Evolutionary conservation across 352 stramenopile genomes (phyloP).

Genomic region (Phytophthora pinifolia): DNA sequence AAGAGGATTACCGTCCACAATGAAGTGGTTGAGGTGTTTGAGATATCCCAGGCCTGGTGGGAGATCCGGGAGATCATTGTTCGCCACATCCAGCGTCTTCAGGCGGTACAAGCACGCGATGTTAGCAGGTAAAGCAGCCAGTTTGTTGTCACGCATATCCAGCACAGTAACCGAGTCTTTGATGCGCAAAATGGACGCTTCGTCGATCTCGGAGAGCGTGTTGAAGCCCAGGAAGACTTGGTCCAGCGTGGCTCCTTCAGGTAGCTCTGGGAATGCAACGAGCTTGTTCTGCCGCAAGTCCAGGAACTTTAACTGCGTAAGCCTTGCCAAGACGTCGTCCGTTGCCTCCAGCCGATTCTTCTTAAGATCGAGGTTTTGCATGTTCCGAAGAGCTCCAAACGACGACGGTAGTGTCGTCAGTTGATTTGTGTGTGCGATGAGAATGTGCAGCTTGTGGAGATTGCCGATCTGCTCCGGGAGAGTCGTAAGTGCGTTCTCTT

Average conservation of each 20-base stretch:
- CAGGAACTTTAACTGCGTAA: conserved; percentile 60
- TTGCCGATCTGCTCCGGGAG: conserved; percentile 57
- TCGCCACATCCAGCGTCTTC: conserved; percentile 81
- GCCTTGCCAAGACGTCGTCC: conserved; percentile 36
- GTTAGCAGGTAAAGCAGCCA: conserved; percentile 48
- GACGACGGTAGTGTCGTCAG: conserved; percentile 46
- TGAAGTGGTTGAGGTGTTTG: conserved; percentile 74
- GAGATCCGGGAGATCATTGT: conserved; percentile 81
- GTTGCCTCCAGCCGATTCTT: conserved; percentile 70
- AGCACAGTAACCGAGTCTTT: conserved; percentile 75
- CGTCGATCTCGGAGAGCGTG: conserved; percentile 51
- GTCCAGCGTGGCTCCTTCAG: conserved; percentile 56
- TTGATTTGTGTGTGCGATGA: conserved; percentile 68
- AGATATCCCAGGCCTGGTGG: conserved; percentile 77
- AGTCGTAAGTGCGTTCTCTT: conserved; percentile 58
- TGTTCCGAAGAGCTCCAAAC: conserved; percentile 44
- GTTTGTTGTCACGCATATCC: conserved; percentile 84
- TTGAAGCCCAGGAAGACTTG: conserved; percentile 86
- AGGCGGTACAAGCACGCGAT: conserved; percentile 60
- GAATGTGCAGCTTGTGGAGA: conserved; percentile 55
- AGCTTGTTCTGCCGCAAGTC: conserved; percentile 79
- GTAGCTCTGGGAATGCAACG: conserved; percentile 57
- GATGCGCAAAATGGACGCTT: conserved; percentile 52
- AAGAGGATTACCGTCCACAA: conserved; percentile 76
- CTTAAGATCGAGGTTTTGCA: conserved; percentile 77